Evolutionary conservation across 805 yeast genomes (phyloP).

Genomic region (Lipomyces sp.): DNA sequence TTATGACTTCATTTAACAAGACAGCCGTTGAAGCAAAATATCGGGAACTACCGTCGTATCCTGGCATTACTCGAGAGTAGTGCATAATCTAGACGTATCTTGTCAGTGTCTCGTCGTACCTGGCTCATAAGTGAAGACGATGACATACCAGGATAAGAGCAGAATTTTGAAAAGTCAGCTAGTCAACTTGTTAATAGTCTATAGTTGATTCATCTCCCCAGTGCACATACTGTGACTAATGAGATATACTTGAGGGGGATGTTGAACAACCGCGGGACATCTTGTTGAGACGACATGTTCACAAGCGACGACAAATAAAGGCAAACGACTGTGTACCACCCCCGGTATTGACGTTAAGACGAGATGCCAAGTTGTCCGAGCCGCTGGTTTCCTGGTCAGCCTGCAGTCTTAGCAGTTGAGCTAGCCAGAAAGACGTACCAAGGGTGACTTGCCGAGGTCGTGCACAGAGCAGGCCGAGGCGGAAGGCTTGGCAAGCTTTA

Average conservation of each 20-base stretch:
- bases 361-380: background rate
- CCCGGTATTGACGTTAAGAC: background rate
- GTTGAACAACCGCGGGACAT: constrained; percentile 31
- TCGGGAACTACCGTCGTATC: constrained; percentile 41
- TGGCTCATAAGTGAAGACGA: background rate
- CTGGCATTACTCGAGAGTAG: constrained; percentile 51
- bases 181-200: background rate
- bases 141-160: constrained; percentile 46
- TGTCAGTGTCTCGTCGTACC: background rate
- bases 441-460: background rate
- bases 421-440: background rate
- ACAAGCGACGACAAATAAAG: background rate
- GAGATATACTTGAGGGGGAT: constrained; percentile 46
- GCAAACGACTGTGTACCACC: background rate
- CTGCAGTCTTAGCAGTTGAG: background rate
- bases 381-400: background rate
- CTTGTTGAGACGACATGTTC: constrained; percentile 16
- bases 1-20: constrained; percentile 48
- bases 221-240: constrained; percentile 42
- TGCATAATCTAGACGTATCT: constrained; percentile 44
- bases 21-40: constrained; percentile 51
- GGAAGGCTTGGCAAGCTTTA: background rate
- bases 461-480: background rate
- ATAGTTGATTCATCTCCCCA: background rate
- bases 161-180: constrained; percentile 49